phyloP scores from a whole-genome alignment of 2,329 filamentous ascomycete genomes.

The Beauveria brongniartii region DNA sequence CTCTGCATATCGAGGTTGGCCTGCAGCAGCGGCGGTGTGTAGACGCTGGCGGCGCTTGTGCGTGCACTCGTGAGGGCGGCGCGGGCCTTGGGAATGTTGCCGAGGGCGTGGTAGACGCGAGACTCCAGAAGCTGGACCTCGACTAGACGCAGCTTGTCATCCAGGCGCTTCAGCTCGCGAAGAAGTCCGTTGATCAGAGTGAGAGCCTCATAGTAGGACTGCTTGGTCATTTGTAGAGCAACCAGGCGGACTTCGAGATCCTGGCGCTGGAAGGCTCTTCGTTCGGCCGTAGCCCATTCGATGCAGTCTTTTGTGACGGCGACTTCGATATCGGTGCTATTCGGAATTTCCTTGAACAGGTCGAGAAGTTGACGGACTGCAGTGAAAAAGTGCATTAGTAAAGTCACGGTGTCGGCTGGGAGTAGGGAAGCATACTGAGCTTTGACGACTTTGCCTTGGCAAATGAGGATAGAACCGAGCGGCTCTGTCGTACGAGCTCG shows the following conservation, averaged over 20 bases:
- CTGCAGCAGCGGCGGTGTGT: constrained; percentile 90
- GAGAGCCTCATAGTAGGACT: constrained; percentile 93
- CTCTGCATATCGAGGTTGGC: constrained; percentile 98
- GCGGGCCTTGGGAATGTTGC: constrained; percentile 92
- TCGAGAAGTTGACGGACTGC: constrained; percentile 93
- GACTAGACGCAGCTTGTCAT: constrained; percentile 96
- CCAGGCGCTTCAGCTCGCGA: constrained; percentile 92
- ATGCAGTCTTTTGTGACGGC: constrained; percentile 97
- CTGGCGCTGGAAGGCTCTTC: constrained; percentile 91
- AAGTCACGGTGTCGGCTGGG: background rate
- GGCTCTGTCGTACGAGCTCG: constrained; percentile 80
- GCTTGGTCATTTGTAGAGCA: constrained; percentile 90
- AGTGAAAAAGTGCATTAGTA: constrained; percentile 1
- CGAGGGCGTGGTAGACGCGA: constrained; percentile 91
- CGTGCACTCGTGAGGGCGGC: constrained; percentile 90
- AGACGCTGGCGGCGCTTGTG: constrained; percentile 92
- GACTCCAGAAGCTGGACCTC: constrained; percentile 98
- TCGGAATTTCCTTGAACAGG: constrained; percentile 86
- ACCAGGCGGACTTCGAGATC: constrained; percentile 96
- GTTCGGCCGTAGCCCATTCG: constrained; percentile 95
- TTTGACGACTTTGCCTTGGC: constrained; percentile 99
- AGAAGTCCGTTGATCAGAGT: constrained; percentile 94
- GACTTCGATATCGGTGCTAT: constrained; percentile 91
- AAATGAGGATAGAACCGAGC: constrained; percentile 87
- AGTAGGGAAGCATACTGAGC: constrained; percentile 58